A percentile compares a stretch with the other conserved stretches of the same genome.
Conservation (phyloP, 257 asterid genomes). For the Nicotiana undulata region DNA sequence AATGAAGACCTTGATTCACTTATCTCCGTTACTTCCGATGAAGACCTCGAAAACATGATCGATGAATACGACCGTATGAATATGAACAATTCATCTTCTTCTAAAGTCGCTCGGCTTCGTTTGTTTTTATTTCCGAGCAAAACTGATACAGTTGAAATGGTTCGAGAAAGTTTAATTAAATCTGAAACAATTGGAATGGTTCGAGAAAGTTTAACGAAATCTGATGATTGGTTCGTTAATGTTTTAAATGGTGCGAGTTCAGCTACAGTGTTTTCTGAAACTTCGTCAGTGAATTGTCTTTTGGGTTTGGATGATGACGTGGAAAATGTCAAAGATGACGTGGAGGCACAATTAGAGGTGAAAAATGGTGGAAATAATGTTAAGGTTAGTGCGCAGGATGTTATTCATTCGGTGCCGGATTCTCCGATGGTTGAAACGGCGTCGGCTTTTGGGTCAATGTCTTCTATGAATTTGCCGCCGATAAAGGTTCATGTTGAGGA, state of each 20-base stretch:
- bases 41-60: slow-evolving; percentile 86
- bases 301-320: slow-evolving; percentile 62
- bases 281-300: slow-evolving; percentile 69
- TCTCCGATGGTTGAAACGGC: slow-evolving; percentile 71
- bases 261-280: slow-evolving; percentile 45
- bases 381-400: slow-evolving; percentile 40
- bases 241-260: slow-evolving; percentile 62
- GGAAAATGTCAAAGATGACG: slow-evolving; percentile 29
- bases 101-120: slow-evolving; percentile 54
- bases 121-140: slow-evolving; percentile 29
- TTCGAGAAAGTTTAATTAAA: slow-evolving; percentile 38
- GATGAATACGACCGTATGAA: slow-evolving; percentile 83
- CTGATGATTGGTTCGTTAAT: slow-evolving; percentile 84
- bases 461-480: slow-evolving; percentile 75
- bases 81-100: neutral
- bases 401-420: slow-evolving; percentile 63
- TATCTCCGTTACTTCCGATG: slow-evolving; percentile 71
- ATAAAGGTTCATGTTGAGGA: slow-evolving; percentile 73
- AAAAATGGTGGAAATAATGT: slow-evolving; percentile 26
- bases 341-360: slow-evolving; percentile 20
- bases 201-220: slow-evolving; percentile 40
- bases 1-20: slow-evolving; percentile 86
- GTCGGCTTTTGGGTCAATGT: slow-evolving; percentile 85
- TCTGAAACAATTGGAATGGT: slow-evolving; percentile 33
- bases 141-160: slow-evolving; percentile 10